Evolutionary conservation across 2,329 filamentous ascomycete genomes (phyloP), one percentile per base, ranked within the genome.

Genomic region (Colletotrichum tanaceti): DNA sequence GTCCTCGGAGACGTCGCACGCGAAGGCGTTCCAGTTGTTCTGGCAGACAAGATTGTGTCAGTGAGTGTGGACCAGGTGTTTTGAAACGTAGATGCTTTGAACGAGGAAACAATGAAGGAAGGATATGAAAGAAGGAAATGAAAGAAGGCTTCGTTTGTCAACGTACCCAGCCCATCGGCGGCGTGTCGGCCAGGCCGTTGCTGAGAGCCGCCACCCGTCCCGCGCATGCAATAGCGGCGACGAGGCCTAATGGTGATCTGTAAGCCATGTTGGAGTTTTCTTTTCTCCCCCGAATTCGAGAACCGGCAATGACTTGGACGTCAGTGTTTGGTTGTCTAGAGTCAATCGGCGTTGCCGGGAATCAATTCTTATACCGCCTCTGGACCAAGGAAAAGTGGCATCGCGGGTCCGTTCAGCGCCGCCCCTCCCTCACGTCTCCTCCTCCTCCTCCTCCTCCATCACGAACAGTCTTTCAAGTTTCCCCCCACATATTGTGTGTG

Each of bases 121-220:
- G 28, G 16, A 35, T n/a, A n/a, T n/a, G n/a, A n/a, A n/a, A n/a
- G n/a, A n/a, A n/a, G n/a, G n/a, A n/a, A n/a, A n/a, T n/a, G n/a
- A n/a, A n/a, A n/a, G n/a, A 9, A 32, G 9, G 2, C 28, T 9
- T 13, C 24, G 35, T 14, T 32, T 32, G 28, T 32, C 28, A 9
- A 57, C 61, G 24, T 57, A 72, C 72, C 70, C 72, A 73, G 60
- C 71, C 71, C 70, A 73, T 72, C 3, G 70, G 71, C 35, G 72
- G 72, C 39, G 71, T 73, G 10, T 61, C 53, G 22, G 72, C 72
- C 52, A 73, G 47, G 6, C 72, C 72, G 32, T 73, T 72, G 16
- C 52, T 68, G 53, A 72, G 39, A 32, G 71, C 71, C 35, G 58
- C 62, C 22, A 66, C 71, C 10, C 64, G 63, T 50, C 60, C 54